A percentile compares a stretch with the other conserved stretches of the same genome.
These are phyloP conservation scores for Trichoderma semiorbis DNA, from an alignment of 2,329 filamentous ascomycete species.

Conservation along the genomic window DNA sequence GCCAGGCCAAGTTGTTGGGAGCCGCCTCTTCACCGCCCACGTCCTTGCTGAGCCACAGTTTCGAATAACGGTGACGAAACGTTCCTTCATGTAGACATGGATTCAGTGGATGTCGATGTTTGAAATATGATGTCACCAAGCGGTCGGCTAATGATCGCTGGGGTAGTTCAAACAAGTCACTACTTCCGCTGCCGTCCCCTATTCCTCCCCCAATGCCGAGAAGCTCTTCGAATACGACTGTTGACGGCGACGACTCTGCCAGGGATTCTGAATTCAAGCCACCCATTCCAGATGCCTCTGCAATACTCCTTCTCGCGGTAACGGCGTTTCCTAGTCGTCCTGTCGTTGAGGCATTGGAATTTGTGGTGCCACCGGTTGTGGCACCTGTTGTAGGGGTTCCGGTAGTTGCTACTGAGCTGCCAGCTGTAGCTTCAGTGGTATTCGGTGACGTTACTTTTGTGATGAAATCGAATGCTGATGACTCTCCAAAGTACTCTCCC, in stretches of 20 bases:
- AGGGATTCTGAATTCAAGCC: neutral
- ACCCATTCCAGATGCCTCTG: neutral
- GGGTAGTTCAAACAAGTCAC: constrained; percentile 7
- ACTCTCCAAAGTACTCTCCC: constrained; percentile 11
- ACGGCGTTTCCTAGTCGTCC: neutral
- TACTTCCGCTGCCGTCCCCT: constrained; percentile 1
- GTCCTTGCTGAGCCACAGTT: constrained; percentile 6
- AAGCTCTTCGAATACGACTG: constrained; percentile 10
- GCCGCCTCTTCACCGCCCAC: constrained; percentile 11
- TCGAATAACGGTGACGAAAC: constrained; percentile 7
- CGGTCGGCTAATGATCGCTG: constrained; percentile 8
- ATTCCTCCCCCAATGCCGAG: constrained; percentile 4
- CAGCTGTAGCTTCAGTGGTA: neutral
- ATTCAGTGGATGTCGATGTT: constrained; percentile 8
- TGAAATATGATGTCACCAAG: constrained; percentile 3
- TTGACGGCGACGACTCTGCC: constrained; percentile 4
- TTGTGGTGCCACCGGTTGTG: neutral
- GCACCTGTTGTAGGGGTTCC: neutral
- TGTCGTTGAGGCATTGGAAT: neutral
- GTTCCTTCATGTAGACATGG: constrained; percentile 9
- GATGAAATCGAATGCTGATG: constrained; percentile 8
- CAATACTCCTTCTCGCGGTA: neutral
- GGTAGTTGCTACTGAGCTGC: neutral
- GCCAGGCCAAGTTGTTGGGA: constrained; percentile 6
- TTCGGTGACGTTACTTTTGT: constrained; percentile 11